These are phyloP conservation scores for Paramyrothecium roridum DNA, from an alignment of 2,329 filamentous ascomycete genomes.

Conservation along the genomic window DNA sequence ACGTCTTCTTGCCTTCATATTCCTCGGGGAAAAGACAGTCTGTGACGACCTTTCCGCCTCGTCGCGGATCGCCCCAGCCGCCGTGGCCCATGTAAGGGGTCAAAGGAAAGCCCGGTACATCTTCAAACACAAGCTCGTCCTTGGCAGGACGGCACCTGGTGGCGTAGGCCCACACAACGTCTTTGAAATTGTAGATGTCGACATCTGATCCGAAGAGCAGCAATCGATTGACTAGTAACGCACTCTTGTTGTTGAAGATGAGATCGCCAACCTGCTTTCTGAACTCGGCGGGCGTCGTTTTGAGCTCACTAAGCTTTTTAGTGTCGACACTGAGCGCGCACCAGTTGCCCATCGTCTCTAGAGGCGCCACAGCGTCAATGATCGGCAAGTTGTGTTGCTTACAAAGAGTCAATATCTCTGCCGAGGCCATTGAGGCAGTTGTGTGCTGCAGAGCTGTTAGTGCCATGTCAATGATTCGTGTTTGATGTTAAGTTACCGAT, in stretches of 20 bases:
- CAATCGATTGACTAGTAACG: constrained; percentile 43
- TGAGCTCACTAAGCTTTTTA: constrained; percentile 52
- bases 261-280: constrained; percentile 35
- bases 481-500: constrained; percentile 17
- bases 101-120: constrained; percentile 38
- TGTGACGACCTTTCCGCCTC: constrained; percentile 42
- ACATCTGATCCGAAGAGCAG: constrained; percentile 46
- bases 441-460: constrained; percentile 17
- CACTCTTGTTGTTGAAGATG: constrained; percentile 35
- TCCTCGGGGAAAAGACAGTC: constrained; percentile 39
- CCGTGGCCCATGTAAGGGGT: constrained; percentile 46
- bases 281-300: constrained; percentile 38
- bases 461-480: background rate
- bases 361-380: constrained; percentile 37
- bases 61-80: constrained; percentile 21
- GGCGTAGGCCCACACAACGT: constrained; percentile 46
- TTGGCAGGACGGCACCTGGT: constrained; percentile 41
- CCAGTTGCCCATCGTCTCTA: constrained; percentile 47
- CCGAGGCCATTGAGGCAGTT: constrained; percentile 39
- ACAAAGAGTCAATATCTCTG: constrained; percentile 35
- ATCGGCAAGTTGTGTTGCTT: constrained; percentile 36
- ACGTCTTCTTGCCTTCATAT: constrained; percentile 26
- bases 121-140: constrained; percentile 41
- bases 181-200: constrained; percentile 39
- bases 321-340: constrained; percentile 53